Conservation (phyloP, 257 asterid species). For the Cynanchum wilfordii region DNA sequence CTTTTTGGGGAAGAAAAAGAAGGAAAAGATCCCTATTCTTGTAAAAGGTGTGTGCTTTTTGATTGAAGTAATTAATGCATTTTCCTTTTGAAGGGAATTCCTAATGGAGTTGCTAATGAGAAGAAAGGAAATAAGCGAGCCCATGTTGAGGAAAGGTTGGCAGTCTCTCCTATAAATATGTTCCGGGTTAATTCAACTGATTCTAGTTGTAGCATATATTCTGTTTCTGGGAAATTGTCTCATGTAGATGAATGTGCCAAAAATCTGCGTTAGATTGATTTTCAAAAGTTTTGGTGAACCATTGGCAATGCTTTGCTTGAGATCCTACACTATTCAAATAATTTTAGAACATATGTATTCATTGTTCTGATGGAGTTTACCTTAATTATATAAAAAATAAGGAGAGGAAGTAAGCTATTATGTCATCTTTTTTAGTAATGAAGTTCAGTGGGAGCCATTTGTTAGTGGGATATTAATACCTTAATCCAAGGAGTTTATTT, state of each 20-base stretch:
- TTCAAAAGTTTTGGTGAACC: background rate
- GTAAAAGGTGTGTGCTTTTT: background rate
- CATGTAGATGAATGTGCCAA: too few species aligned
- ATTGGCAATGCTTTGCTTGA: background rate
- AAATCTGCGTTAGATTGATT: background rate
- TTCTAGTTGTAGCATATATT: background rate
- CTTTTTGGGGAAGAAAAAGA: background rate
- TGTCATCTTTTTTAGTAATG: too few species aligned
- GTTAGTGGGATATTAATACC: too few species aligned
- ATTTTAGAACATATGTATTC: background rate
- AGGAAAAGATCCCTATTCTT: background rate
- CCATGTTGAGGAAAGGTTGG: slow-evolving; percentile 78
- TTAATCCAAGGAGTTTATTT: too few species aligned
- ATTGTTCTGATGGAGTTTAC: background rate
- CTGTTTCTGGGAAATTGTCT: background rate
- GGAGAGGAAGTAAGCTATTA: background rate
- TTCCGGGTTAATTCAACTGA: background rate
- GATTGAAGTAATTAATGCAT: slow-evolving; percentile 20
- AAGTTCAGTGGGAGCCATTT: too few species aligned
- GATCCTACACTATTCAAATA: background rate
- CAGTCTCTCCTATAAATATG: background rate
- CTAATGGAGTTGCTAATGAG: slow-evolving; percentile 70
- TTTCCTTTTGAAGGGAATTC: slow-evolving; percentile 54
- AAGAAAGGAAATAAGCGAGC: slow-evolving; percentile 79
- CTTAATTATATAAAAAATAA: background rate